A percentile compares a stretch with the other conserved stretches of the same genome.
phyloP scores from a whole-genome alignment of 108 stramenopile genomes.

The Mediolabrus comicus region DNA sequence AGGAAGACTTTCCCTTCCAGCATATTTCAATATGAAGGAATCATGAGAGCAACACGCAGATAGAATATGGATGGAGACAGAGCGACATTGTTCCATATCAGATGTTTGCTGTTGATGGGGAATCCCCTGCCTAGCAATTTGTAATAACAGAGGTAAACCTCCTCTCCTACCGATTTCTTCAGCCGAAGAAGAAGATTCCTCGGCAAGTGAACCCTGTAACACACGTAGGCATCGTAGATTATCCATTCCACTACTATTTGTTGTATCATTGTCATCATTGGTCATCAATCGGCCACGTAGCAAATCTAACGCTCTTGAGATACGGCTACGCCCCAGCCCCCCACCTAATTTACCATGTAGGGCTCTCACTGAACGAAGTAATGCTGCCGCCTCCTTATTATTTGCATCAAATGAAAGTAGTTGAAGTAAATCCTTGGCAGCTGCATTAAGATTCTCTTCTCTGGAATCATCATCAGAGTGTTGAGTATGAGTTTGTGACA shows the following conservation, averaged over 20 bases:
- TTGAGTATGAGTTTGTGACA: slow-evolving; percentile 2
- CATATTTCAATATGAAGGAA: slow-evolving; percentile 37
- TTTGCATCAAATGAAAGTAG: slow-evolving; percentile 64
- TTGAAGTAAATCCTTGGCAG: slow-evolving; percentile 71
- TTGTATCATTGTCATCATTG: background rate
- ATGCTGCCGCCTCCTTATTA: slow-evolving; percentile 65
- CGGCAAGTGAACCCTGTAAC: slow-evolving; percentile 58
- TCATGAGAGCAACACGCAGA: slow-evolving; percentile 44
- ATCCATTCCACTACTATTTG: background rate
- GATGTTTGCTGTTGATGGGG: background rate
- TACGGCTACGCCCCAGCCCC: slow-evolving; percentile 27
- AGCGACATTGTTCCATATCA: slow-evolving; percentile 17
- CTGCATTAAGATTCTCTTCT: slow-evolving; percentile 50
- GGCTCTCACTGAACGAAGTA: slow-evolving; percentile 58
- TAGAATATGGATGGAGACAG: slow-evolving; percentile 38
- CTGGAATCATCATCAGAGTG: slow-evolving; percentile 19
- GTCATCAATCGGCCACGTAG: slow-evolving; percentile 3
- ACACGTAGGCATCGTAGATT: slow-evolving; percentile 30
- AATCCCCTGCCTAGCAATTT: slow-evolving; percentile 31
- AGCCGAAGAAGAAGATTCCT: slow-evolving; percentile 51
- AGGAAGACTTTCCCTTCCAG: slow-evolving; percentile 14
- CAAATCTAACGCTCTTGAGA: slow-evolving; percentile 43
- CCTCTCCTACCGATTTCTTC: slow-evolving; percentile 72
- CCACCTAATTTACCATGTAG: slow-evolving; percentile 48
- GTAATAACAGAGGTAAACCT: slow-evolving; percentile 57